Evolutionary conservation across 305 asterid species (phyloP), one percentile per base, ranked within the genome.

Genomic region (Fraxinus sp.): DNA sequence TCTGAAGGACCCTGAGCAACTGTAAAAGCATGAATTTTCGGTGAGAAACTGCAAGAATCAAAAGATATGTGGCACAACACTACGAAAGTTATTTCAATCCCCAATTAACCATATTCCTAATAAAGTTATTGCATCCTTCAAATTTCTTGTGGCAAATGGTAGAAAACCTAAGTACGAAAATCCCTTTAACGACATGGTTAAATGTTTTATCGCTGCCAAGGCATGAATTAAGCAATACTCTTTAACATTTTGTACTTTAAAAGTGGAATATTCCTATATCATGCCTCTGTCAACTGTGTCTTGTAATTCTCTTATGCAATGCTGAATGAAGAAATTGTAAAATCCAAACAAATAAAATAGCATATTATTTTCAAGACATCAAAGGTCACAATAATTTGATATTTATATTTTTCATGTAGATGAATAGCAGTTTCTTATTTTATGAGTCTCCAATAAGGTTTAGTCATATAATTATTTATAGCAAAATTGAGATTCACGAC

Each of bases 291-390:
- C 46, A 39, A 39, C 46, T 87, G 79, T 92, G 2, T 94, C 97
- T 32, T 87, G 92, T 36, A 95, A 86, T 41, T 89, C 88, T 88
- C 86, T 89, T 22, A 90, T 89, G 79, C 93, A 89, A 8, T 82
- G 37, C 98, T 95, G 83, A 70, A 80, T 78, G 64, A 78, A 76
- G 73, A 81, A 78, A 83, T 74, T 62, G 32, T 36, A 30, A 55
- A 76, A 75, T 13, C 57, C n/a, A 37, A 7, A 66, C 4, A 32
- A 32, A 32, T 32, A 32, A 32, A 32, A 32, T 32, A 32, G 33
- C 33, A 32, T 32, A 32, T 59, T 39, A 52, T 9, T 66, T 18
- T 49, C 73, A 39, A 76, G 33, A 7, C 74, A 64, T 68, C 33
- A 49, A 72, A 73, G 26, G 73, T 77, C 16, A 64, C 55, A 37